Evolutionary conservation across 495 filamentous ascomycete species (phyloP).

Genomic region (Aspergillus olivimuriae): DNA sequence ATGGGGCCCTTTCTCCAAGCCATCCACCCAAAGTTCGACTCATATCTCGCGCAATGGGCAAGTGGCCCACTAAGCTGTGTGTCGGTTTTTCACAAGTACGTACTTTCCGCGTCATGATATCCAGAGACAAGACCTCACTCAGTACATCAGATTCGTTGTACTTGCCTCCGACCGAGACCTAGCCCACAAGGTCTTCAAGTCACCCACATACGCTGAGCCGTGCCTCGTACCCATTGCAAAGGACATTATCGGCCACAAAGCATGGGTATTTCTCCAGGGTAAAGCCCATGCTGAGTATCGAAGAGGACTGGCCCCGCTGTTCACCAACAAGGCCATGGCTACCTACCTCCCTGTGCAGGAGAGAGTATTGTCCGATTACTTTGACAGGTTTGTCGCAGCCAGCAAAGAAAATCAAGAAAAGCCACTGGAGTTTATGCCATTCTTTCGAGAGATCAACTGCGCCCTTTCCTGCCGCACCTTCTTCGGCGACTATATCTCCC

Average conservation of each 20-base stretch:
- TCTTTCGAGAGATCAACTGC: slow-evolving; percentile 88
- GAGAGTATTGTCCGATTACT: slow-evolving; percentile 74
- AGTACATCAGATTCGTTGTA: slow-evolving; percentile 70
- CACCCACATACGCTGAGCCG: slow-evolving; percentile 77
- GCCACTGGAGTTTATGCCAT: slow-evolving; percentile 70
- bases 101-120: not conserved
- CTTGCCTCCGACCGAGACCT: slow-evolving; percentile 89
- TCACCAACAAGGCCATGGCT: slow-evolving; percentile 80
- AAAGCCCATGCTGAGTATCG: slow-evolving; percentile 87
- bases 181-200: slow-evolving; percentile 90
- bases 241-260: slow-evolving; percentile 77
- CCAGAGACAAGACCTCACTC: not conserved
- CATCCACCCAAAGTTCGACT: slow-evolving; percentile 75
- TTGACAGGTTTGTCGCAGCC: slow-evolving; percentile 62
- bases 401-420: slow-evolving; percentile 55
- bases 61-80: slow-evolving; percentile 86
- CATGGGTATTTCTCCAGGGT: slow-evolving; percentile 93
- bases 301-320: slow-evolving; percentile 82
- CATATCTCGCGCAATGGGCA: slow-evolving; percentile 78
- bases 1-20: slow-evolving; percentile 88
- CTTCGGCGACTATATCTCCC: slow-evolving; percentile 37
- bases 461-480: slow-evolving; percentile 71
- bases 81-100: slow-evolving; percentile 93
- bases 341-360: slow-evolving; percentile 85
- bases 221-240: slow-evolving; percentile 87